Base-by-base conservation (phyloP, 257 asterid species). In the Ligustrum vulgare region DNA sequence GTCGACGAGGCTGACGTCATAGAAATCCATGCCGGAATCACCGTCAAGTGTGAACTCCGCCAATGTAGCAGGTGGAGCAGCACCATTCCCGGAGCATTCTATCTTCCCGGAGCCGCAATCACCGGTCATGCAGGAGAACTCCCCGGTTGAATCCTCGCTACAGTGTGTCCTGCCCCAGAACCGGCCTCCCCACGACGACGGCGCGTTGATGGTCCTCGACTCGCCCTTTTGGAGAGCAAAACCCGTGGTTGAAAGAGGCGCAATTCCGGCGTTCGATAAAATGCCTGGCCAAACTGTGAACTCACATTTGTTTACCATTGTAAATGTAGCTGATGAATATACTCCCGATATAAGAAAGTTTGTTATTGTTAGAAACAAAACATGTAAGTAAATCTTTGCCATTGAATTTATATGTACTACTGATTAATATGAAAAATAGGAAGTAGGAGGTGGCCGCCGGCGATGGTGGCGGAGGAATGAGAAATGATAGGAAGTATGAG, bases 31-130 rank as follows among this genome's bases (percentile, higher is more conserved):
- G 67, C 67, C 67, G 18, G 67, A 23, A 10, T 60, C 67, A 25
- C 67, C 67, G 33, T 60, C 67, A n/a, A 60, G 67, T 3, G 67
- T 60, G 67, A 60, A 60, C 67, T 60, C 67, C 34, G 67, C 33
- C 67, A 60, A 9, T n/a, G 67, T 60, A 23, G 35, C 18, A 10
- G 67, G 67, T 8, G 67, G 67, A 23, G 35, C 35, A 10, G 67
- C 67, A 8, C 67, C 67, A 60, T 60, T 60, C 35, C 67, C 67
- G 18, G 32, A 6, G 34, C 67, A 60, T 23, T 60, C 67, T 60
- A 60, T 60, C 34, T 60, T 60, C 7, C 67, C 67, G 15, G 66
- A 58, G 66, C 33, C 66, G 15, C 66, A 58, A 58, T 58, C 66
- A 32, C 33, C 66, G 31, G 66, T 58, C 15, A 58, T 0, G 16